Percentiles rank a stretch among this genome's conserved stretches.
These are phyloP conservation scores for Didymellaceae sp. DNA, from an alignment of 2,329 filamentous ascomycete genomes.

Conservation along the genomic window DNA sequence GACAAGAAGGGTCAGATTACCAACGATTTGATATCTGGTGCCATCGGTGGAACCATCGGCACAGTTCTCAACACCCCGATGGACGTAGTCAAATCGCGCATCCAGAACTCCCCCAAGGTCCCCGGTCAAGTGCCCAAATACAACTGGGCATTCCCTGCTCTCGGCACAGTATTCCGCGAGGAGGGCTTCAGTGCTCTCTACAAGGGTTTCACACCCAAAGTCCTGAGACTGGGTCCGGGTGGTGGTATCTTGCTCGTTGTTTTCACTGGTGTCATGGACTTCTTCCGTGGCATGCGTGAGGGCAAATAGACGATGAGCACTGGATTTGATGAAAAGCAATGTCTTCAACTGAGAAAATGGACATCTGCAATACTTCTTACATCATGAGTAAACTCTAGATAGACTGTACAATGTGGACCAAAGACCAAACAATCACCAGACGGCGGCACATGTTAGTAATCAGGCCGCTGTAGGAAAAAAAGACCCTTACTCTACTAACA, in stretches of 20 bases:
- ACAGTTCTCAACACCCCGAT: conserved; percentile 94
- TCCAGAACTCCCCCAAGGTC: conserved; percentile 90
- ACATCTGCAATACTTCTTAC: not conserved
- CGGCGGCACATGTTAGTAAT: too few species aligned
- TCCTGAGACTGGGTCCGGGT: conserved; percentile 75
- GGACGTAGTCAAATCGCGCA: conserved; percentile 97
- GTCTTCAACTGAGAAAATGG: not conserved
- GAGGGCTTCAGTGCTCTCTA: conserved; percentile 92
- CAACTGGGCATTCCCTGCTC: conserved; percentile 94
- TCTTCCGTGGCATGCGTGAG: conserved; percentile 76
- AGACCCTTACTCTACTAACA: too few species aligned
- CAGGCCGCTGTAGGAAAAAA: too few species aligned
- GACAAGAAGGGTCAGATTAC: conserved; percentile 81
- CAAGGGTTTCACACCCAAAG: conserved; percentile 98
- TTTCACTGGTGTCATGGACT: conserved; percentile 89
- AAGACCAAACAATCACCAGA: too few species aligned
- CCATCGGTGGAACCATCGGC: conserved; percentile 86
- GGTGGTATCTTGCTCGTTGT: conserved; percentile 81
- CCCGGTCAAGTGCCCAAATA: conserved; percentile 88
- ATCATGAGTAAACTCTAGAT: not conserved
- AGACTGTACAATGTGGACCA: conserved; percentile 3
- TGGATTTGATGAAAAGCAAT: not conserved
- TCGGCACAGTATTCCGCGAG: conserved; percentile 87
- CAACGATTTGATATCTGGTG: conserved; percentile 87
- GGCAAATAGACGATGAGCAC: conserved; percentile 26